Base-by-base conservation (phyloP, 2,329 filamentous ascomycete genomes). In the Aureobasidium sp. region DNA sequence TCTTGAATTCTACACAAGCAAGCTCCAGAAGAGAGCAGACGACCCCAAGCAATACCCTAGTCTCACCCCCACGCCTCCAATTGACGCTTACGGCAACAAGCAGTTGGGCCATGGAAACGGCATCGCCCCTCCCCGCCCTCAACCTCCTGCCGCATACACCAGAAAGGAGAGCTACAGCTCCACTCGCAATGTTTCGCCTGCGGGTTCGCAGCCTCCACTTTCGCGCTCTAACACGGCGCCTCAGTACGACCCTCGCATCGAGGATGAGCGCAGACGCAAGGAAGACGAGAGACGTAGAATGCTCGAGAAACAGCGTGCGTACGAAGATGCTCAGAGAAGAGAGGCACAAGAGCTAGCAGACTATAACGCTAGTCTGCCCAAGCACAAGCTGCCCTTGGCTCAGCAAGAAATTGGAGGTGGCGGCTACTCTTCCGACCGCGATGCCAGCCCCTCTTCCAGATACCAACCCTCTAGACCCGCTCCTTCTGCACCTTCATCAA, bases 381-480 rank as follows among this genome's bases (percentile, higher is more conserved):
- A 96, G 79, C 87, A 83, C 66, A 90, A 90, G 72, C 78, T 86
- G 12, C 90, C 90, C 2, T 71, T 94, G 67, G 92, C 92, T 36
- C 90, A 97, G 73, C 92, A 97, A 75, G 94, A 97, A 74, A 78
- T 97, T 67, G 90, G 90, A 63, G 88, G 85, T 65, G 56, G 56
- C 6, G 39, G 46, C 56, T 81, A 84, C 43, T 79, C 81, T 65
- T 77, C 80, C 48, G 66, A 72, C 39, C 69, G 76, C 63, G 79
- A 78, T 64, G 66, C 73, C n/a, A 78, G 76, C 61, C 76, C 75
- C 26, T 72, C 82, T 15, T 84, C 87, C 68, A 85, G 91, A 65
- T 97, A 92, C 76, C 96, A 96, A 73, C 92, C 93, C 4, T 87
- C 86, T 59, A 84, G 93, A 70, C 88, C 90, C 43, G 88, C 93